A percentile compares a stretch with the other conserved stretches of the same genome.
These are phyloP conservation scores for Hansenula lynferdii DNA, from an alignment of 1,139 yeast species.

Conservation along the genomic window DNA sequence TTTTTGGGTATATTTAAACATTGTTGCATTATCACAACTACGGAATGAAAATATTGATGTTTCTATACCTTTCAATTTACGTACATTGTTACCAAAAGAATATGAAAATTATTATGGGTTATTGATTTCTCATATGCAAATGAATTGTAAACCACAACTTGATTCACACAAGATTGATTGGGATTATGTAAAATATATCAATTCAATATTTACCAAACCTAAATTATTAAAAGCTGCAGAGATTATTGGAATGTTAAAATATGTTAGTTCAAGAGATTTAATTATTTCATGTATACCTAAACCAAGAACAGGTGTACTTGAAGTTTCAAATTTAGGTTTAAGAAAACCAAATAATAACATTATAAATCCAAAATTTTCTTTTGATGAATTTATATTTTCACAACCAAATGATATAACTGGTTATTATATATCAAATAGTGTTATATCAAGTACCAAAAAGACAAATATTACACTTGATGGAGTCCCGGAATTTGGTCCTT, in stretches of 20 bases:
- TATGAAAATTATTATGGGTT: slow-evolving; percentile 10
- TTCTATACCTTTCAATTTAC: slow-evolving; percentile 12
- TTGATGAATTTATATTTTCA: slow-evolving; percentile 1
- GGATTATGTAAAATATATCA: slow-evolving; percentile 5
- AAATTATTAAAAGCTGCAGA: background rate
- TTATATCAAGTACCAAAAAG: background rate
- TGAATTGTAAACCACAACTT: background rate
- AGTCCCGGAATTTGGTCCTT: slow-evolving; percentile 2
- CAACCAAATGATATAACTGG: slow-evolving; percentile 1
- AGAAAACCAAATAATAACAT: background rate
- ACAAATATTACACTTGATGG: background rate
- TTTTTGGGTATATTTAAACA: slow-evolving; percentile 4
- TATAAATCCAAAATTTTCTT: background rate
- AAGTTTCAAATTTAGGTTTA: slow-evolving; percentile 1
- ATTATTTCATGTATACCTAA: background rate
- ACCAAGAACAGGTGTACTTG: background rate
- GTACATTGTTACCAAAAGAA: slow-evolving; percentile 5
- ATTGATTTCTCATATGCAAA: slow-evolving; percentile 7
- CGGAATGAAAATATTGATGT: background rate
- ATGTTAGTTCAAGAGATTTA: background rate
- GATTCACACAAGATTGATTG: background rate
- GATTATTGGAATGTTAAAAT: background rate
- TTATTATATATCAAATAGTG: background rate
- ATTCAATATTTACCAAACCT: background rate
- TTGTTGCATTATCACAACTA: slow-evolving; percentile 1